Conservation (phyloP, 2,329 filamentous ascomycete species). For the Colletotrichum acutatum region DNA sequence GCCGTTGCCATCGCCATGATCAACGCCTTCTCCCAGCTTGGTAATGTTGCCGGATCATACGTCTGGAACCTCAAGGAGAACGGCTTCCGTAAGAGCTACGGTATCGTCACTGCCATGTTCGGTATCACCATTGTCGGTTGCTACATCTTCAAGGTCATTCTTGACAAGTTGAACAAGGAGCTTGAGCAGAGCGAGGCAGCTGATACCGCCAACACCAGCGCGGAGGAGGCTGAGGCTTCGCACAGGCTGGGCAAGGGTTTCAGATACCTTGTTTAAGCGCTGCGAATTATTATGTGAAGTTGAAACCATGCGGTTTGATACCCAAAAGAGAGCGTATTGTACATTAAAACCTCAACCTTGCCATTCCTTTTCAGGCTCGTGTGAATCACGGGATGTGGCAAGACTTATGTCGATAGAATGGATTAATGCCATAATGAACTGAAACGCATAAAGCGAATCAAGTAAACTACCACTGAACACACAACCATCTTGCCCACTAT, state of each 20-base stretch:
- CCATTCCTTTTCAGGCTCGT: neutral
- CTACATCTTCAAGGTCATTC: constrained; percentile 57
- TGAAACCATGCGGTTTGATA: constrained; percentile 15
- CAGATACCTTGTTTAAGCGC: constrained; percentile 55
- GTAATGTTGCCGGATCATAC: constrained; percentile 70
- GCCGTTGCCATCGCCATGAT: constrained; percentile 70
- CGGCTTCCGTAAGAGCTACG: constrained; percentile 72
- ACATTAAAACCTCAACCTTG: neutral
- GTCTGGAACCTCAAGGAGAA: constrained; percentile 70
- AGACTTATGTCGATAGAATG: neutral
- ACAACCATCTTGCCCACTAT: neutral
- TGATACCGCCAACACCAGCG: constrained; percentile 51
- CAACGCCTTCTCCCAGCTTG: constrained; percentile 68
- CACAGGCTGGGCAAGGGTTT: constrained; percentile 58
- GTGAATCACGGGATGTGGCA: neutral
- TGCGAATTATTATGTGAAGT: neutral
- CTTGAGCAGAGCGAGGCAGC: constrained; percentile 56
- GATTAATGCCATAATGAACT: neutral
- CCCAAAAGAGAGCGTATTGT: constrained; percentile 13
- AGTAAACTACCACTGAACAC: neutral
- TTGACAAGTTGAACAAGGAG: constrained; percentile 58
- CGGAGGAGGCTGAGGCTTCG: constrained; percentile 56
- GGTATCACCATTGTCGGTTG: constrained; percentile 66
- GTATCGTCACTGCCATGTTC: constrained; percentile 74
- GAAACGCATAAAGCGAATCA: neutral